These are phyloP conservation scores for Fonsecaea monophora DNA, from an alignment of 2,329 filamentous ascomycete genomes.

Conservation along the genomic window DNA sequence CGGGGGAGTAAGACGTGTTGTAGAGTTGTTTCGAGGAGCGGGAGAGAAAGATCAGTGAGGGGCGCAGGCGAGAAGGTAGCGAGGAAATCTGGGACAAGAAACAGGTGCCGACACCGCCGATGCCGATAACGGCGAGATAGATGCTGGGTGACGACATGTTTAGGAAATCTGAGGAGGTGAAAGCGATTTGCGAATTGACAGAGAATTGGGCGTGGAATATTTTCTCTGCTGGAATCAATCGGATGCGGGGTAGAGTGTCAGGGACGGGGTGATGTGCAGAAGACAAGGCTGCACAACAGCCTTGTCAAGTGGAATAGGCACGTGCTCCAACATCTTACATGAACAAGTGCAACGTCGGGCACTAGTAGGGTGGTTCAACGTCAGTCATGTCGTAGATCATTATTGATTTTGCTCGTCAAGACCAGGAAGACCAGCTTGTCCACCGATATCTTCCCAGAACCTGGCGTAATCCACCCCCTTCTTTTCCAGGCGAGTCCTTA, in stretches of 20 bases:
- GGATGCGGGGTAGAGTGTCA: slow-evolving; percentile 11
- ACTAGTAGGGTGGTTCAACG: neutral
- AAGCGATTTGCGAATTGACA: neutral
- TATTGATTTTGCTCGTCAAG: slow-evolving; percentile 39
- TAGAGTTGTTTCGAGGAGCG: slow-evolving; percentile 82
- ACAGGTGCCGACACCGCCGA: slow-evolving; percentile 89
- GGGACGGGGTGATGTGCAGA: neutral
- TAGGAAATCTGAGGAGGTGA: neutral
- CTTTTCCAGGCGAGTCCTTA: slow-evolving; percentile 74
- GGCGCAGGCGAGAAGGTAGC: slow-evolving; percentile 71
- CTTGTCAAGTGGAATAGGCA: slow-evolving; percentile 2
- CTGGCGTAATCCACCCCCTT: slow-evolving; percentile 82
- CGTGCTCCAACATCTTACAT: neutral
- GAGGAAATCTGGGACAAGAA: slow-evolving; percentile 82
- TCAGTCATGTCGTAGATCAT: neutral
- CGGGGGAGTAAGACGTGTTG: slow-evolving; percentile 65
- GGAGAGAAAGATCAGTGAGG: slow-evolving; percentile 82
- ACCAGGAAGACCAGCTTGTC: slow-evolving; percentile 63
- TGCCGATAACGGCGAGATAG: slow-evolving; percentile 64
- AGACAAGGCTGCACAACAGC: slow-evolving; percentile 10
- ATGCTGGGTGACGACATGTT: slow-evolving; percentile 32
- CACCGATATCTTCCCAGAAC: slow-evolving; percentile 75
- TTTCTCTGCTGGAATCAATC: slow-evolving; percentile 9
- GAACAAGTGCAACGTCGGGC: neutral
- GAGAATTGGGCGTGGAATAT: slow-evolving; percentile 5